Evolutionary conservation across 441 rosid species (phyloP), one percentile per base, ranked within the genome.

Genomic region (Aleurites moluccanus): DNA sequence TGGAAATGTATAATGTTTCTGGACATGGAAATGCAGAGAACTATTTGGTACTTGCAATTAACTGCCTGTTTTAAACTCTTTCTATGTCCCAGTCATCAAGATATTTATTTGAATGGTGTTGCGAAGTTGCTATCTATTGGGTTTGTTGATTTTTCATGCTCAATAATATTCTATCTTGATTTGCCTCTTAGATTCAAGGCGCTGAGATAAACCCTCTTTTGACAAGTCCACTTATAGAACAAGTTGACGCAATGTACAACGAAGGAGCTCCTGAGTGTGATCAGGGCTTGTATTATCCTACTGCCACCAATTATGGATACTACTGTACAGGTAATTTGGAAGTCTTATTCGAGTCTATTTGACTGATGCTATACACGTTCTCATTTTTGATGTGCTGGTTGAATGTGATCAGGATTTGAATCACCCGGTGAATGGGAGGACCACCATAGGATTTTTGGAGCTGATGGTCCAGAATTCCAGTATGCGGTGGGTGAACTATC

Each of bases 341-440:
- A 8, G 10, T 64, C 64, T 59, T 72, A 20, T 64, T 75, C 38
- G 4, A 47, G 50, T 80, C n/a, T 21, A 1, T 21, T 67, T 14
- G 47, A 8, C 10, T 65, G 64, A 64, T 71, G 56, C 25, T 73
- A 21, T 57, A 64, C 30, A 30, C 72, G 14, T 10, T 59, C 44
- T 73, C 35, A 79, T 52, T 53, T 76, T 64, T 55, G 44, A 0
- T 21, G 13, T 77, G 47, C 45, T 80, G 72, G 73, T 63, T 77
- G 15, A 66, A 23, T 69, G 73, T 57, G 56, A 20, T 74, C 79
- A 94, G 97, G 97, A 83, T 87, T 87, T 69, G 98, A 92, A 82
- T 73, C 96, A 83, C 96, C 97, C 83, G 82, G 86, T 56, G 96
- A 94, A 74, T 94, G 96, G 94, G 97, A 92, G 90, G 94, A 90